Evolutionary conservation across 2,329 filamentous ascomycete species (phyloP).

Genomic region (Sarocladium brachiariae): DNA sequence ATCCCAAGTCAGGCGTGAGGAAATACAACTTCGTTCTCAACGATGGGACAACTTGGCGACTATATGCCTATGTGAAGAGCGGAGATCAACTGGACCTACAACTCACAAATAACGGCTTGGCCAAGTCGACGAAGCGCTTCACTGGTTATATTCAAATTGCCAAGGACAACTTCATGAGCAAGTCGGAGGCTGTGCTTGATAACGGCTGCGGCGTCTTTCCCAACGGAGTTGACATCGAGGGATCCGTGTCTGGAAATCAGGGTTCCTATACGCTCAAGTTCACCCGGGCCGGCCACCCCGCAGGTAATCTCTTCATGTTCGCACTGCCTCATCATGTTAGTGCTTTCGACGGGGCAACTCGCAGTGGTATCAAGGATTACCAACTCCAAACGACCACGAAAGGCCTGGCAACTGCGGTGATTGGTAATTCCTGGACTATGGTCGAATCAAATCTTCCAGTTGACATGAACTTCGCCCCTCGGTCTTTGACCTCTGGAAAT

Average conservation of each 20-base stretch:
- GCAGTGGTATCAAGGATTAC: slow-evolving; percentile 45
- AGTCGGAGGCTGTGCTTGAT: slow-evolving; percentile 65
- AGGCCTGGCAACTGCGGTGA: slow-evolving; percentile 66
- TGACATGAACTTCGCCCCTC: slow-evolving; percentile 72
- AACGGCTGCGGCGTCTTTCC: slow-evolving; percentile 71
- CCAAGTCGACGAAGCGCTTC: slow-evolving; percentile 62
- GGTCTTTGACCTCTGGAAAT: slow-evolving; percentile 41
- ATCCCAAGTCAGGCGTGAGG: slow-evolving; percentile 55
- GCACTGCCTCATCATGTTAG: slow-evolving; percentile 78
- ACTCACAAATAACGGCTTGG: slow-evolving; percentile 57
- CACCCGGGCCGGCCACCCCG: slow-evolving; percentile 58
- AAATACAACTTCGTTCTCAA: slow-evolving; percentile 72
- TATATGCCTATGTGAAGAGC: slow-evolving; percentile 63
- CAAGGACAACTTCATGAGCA: slow-evolving; percentile 57
- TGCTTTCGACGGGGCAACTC: slow-evolving; percentile 58
- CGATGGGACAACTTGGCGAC: slow-evolving; percentile 70
- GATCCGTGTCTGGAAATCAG: slow-evolving; percentile 47
- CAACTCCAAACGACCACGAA: slow-evolving; percentile 78
- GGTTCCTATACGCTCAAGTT: slow-evolving; percentile 72
- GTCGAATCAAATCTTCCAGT: slow-evolving; percentile 63
- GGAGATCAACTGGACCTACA: slow-evolving; percentile 59
- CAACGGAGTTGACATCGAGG: slow-evolving; percentile 40
- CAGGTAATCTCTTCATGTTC: slow-evolving; percentile 70
- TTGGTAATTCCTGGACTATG: slow-evolving; percentile 71
- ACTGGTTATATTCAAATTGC: slow-evolving; percentile 75